phyloP scores from a whole-genome alignment of 148 eudicot genomes.

The Heliosperma pusillum region DNA sequence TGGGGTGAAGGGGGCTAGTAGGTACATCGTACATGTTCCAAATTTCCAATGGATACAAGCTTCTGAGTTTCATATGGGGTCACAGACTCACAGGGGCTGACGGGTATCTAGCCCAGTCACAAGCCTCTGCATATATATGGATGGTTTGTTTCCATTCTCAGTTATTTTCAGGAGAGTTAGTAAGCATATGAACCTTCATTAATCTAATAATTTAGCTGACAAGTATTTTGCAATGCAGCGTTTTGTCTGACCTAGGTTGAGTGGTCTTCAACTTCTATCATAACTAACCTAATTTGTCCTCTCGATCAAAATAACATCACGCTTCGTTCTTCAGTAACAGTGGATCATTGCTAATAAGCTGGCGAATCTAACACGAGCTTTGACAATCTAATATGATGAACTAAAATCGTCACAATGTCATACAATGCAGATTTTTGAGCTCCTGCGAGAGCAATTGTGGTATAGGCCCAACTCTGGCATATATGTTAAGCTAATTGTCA shows the following conservation, averaged over 20 bases:
- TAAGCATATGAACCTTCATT: no score
- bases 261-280: neutral
- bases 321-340: no score
- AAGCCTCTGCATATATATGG: neutral
- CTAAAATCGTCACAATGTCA: conserved; percentile 3
- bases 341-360: no score
- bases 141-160: neutral
- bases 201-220: no score
- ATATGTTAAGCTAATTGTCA: conserved; percentile 79
- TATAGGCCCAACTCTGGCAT: conserved; percentile 72
- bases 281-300: neutral
- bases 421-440: conserved; percentile 68
- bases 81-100: no score
- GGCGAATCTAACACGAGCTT: neutral
- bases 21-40: no score
- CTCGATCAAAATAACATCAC: neutral
- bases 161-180: neutral
- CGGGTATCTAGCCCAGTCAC: no score
- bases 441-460: conserved; percentile 85
- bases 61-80: no score
- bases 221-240: no score
- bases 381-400: neutral
- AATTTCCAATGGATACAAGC: no score
- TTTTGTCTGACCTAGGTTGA: neutral
- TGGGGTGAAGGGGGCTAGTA: no score